Base-by-base conservation (phyloP, 257 asterid species). In the Scutellaria galericulata region DNA sequence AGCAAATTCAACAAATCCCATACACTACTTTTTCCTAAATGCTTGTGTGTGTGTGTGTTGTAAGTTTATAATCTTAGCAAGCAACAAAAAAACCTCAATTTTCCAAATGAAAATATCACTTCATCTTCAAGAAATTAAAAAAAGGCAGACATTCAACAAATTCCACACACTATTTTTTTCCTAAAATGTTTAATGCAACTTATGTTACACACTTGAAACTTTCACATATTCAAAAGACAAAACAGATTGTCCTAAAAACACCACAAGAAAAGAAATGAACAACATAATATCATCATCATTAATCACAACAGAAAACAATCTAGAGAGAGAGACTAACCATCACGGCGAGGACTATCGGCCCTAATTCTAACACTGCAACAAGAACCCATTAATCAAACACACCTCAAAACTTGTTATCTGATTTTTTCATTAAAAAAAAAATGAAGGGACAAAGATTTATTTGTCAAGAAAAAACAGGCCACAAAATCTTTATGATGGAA, bases 351-450 rank as follows among this genome's bases (percentile, higher is more conserved):
- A 57, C 75, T 70, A 44, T 70, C 75, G 0, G 65, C 73, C 65
- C 74, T 70, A 22, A 70, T 57, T 57, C 75, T 56, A 24, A 70
- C 75, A 70, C 75, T 70, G 75, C 47, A 57, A 47, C 66, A 70
- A 56, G 75, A 70, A 12, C 75, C 75, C 75, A 70, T 70, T 55
- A 22, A 44, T 70, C 75, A 56, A 66, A 70, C 66, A 56, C 60
- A 39, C 13, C 55, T 20, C 10, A 6, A 31, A 31, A 3, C 37
- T 31, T 31, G 37, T 31, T 31, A 4, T 31, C 37, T 31, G 37
- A 31, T 31, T 31, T 31, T 31, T 31, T 31, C 37, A 31, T 31
- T 2, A 4, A 31, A 31, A 31, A 31, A 31, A 31, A 31, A 31
- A 4, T 2, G 3, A 31, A 31, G 52, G 45, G 9, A 68, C 27